Evolutionary conservation across 441 rosid species (phyloP).

Genomic region (Erodium trifolium): DNA sequence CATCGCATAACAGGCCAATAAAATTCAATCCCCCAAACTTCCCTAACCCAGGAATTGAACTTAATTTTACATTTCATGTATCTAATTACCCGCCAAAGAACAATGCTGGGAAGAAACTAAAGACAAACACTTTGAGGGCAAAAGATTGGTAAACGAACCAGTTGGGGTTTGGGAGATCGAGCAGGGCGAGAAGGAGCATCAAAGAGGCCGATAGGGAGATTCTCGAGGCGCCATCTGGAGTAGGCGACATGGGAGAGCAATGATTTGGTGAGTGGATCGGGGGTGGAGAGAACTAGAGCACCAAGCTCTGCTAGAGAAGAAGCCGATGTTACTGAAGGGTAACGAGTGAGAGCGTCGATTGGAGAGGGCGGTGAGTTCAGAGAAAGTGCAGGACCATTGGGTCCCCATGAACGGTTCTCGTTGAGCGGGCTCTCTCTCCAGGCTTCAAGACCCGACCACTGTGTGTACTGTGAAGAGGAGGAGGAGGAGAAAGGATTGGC

Average conservation of each 20-base stretch:
- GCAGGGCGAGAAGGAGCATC: conserved; percentile 60
- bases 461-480: conserved; percentile 26
- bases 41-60: neutral
- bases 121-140: neutral
- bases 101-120: neutral
- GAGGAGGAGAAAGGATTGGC: conserved; percentile 22
- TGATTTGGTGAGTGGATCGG: conserved; percentile 54
- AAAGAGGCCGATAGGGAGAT: conserved; percentile 49
- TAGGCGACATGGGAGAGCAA: conserved; percentile 65
- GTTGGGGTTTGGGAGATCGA: conserved; percentile 48
- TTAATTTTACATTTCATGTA: neutral
- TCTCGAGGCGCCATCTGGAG: conserved; percentile 52
- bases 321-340: conserved; percentile 24
- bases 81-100: neutral
- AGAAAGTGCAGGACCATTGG: conserved; percentile 37
- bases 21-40: neutral
- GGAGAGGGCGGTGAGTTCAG: neutral
- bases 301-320: conserved; percentile 79
- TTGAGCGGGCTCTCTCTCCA: conserved; percentile 63
- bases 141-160: conserved; percentile 29
- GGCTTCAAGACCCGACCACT: conserved; percentile 59
- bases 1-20: neutral
- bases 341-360: neutral
- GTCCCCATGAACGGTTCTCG: conserved; percentile 59
- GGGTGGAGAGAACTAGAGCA: conserved; percentile 60